Evolutionary conservation across 352 stramenopile genomes (phyloP), one percentile per base, ranked within the genome.

Genomic region (Vaucheria bursata): DNA sequence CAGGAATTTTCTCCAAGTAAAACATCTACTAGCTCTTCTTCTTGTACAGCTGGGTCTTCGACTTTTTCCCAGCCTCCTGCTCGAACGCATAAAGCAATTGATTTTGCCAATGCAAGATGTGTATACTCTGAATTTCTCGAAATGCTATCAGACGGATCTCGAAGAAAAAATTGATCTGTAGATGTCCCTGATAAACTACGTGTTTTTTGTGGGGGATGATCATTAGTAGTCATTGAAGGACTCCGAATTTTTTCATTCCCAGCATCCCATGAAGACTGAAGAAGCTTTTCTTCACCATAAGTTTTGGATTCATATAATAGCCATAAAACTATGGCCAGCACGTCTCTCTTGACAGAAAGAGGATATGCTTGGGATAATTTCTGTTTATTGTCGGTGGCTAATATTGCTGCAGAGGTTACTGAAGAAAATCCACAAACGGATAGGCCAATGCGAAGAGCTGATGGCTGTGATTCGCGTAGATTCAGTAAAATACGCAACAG

Each of bases 401-500:
- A 52, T 39, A 81, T 49, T 32, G 71, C 64, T 29, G 76, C 68
- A 1, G 76, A 67, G 18, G 70, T 72, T 8, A 64, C 40, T 35
- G 67, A 79, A 33, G 66, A 18, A 45, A 77, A 81, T 12, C n/a
- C 59, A 65, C 70, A 71, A 25, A 73, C 5, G n/a, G 2, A 29
- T 18, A 50, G 29, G n/a, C 67, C 32, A n/a, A 25, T 5, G 29
- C 1, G 25, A 7, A 73, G 33, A 6, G 25, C 68, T 31, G 6
- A 18, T 65, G 45, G 72, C 12, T 73, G 32, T 5, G 59, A 37
- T 50, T 68, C 34, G 25, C 76, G 38, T 25, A 81, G 76, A 49
- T 40, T 35, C 69, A 81, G 71, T 64, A 81, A 65, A 33, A 81
- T 72, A 8, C 70, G 49, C 18, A 81, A 52, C 52, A 81, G 39